Percentiles rank a stretch among this genome's conserved stretches.
These are phyloP conservation scores for Pascua guehoae DNA, from an alignment of 1,284 basidiomycete genomes.

Conservation along the genomic window DNA sequence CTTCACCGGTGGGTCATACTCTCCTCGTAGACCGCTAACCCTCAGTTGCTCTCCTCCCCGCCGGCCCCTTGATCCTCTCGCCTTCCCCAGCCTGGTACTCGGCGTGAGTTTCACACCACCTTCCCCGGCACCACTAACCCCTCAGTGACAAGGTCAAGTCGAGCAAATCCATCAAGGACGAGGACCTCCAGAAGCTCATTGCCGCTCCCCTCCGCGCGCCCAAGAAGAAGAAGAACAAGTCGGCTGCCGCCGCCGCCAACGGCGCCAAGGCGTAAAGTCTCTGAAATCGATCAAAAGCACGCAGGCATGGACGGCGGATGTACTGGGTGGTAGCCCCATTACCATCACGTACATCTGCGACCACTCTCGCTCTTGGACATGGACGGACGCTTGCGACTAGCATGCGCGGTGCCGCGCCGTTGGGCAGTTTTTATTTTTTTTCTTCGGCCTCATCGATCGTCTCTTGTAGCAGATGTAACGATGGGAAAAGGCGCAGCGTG, in stretches of 20 bases:
- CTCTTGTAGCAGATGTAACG: no score
- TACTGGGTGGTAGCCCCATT: no score
- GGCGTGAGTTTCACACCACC: slow-evolving; percentile 51
- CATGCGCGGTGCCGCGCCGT: no score
- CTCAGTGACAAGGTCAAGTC: slow-evolving; percentile 62
- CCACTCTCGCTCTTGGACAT: no score
- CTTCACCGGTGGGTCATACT: slow-evolving; percentile 62
- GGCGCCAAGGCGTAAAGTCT: slow-evolving; percentile 8
- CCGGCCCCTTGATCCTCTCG: slow-evolving; percentile 78
- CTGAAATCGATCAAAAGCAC: not conserved
- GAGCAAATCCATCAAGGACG: slow-evolving; percentile 82
- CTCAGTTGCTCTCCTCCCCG: slow-evolving; percentile 75
- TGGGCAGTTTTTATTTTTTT: no score
- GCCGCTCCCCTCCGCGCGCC: slow-evolving; percentile 75
- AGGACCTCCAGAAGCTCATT: slow-evolving; percentile 73
- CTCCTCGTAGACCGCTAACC: slow-evolving; percentile 6
- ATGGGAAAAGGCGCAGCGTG: no score
- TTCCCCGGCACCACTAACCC: not conserved
- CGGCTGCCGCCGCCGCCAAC: slow-evolving; percentile 50
- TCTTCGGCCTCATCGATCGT: no score
- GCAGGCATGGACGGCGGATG: no score
- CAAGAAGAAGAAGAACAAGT: slow-evolving; percentile 86
- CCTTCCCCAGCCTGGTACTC: slow-evolving; percentile 89
- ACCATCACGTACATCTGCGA: no score
- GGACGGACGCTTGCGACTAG: no score